Evolutionary conservation across 331 rosid genomes (phyloP), one percentile per base, ranked within the genome.

Genomic region (Pyracantha coccinea): DNA sequence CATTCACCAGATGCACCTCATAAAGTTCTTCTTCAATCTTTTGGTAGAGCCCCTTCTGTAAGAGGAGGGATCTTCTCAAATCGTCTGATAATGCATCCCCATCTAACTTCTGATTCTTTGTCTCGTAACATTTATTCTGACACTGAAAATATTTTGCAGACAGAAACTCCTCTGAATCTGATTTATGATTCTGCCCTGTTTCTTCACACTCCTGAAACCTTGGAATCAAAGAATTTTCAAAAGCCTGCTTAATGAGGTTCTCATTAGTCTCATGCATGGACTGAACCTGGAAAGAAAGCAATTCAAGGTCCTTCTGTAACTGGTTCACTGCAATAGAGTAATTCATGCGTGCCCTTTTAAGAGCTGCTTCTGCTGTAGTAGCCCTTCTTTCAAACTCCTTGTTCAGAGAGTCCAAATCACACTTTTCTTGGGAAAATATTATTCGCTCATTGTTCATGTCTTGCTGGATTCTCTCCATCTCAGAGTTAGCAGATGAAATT

Each of bases 321-420:
- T 95, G 98, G 74, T 88, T 88, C 69, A 90, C 97, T 10, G 99
- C 98, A 81, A 92, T 92, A 65, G 99, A 95, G 84, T 95, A 95
- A 84, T 95, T 95, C 87, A 92, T 81, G 79, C 94, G 92, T 67
- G 97, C 99, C 88, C 97, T 90, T 84, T 92, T 92, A 72, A 95
- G 93, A 54, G 98, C 90, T 64, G 96, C 91, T 86, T 95, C 98
- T 24, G 98, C 92, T 76, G 89, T 83, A 69, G 79, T n/a, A 77
- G 96, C 96, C 83, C 99, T 90, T 83, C 84, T 92, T 79, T 95
- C 99, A 69, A 95, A 89, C 74, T 92, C 97, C 71, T 66, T 88
- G 85, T 78, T 89, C 75, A 86, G 88, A 67, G 94, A 80, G 68
- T 84, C 96, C 80, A 87, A 83, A 78, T 75, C 84, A 44, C 54